Evolutionary conservation across 2,329 filamentous ascomycete genomes (phyloP).

Genomic region (Penicillium sp.): DNA sequence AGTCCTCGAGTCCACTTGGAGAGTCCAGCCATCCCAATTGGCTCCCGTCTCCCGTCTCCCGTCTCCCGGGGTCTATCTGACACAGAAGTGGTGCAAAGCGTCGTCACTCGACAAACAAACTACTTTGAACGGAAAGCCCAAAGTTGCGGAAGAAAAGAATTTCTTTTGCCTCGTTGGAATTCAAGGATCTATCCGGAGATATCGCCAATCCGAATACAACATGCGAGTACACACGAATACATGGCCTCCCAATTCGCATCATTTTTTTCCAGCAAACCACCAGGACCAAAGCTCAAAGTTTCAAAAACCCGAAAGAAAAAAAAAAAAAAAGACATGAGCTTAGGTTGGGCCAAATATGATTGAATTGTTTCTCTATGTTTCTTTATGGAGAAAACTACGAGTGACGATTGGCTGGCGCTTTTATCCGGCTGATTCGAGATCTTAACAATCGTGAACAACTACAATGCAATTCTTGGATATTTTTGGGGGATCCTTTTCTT

Average conservation of each 20-base stretch:
- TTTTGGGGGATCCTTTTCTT: too few species aligned
- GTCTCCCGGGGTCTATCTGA: background rate
- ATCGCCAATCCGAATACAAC: background rate
- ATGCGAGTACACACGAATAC: background rate
- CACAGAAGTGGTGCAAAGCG: background rate
- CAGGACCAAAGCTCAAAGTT: too few species aligned
- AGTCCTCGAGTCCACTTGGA: background rate
- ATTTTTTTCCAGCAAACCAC: background rate
- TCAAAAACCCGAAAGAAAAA: background rate
- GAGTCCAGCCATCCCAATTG: background rate
- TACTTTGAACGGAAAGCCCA: background rate
- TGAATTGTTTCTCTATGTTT: background rate
- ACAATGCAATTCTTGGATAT: background rate
- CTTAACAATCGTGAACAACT: background rate
- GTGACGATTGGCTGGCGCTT: conserved; percentile 15
- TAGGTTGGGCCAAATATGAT: background rate
- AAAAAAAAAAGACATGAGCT: background rate
- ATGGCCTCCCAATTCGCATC: background rate
- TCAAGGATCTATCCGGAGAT: background rate
- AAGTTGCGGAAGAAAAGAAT: background rate
- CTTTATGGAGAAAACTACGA: background rate
- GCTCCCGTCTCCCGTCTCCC: background rate
- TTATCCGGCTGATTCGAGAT: conserved; percentile 7
- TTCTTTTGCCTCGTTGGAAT: background rate
- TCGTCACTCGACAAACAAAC: background rate